A percentile compares a stretch with the other conserved stretches of the same genome.
Conservation (phyloP, 768 basidiomycete genomes). For the Lactifluus volemus region DNA sequence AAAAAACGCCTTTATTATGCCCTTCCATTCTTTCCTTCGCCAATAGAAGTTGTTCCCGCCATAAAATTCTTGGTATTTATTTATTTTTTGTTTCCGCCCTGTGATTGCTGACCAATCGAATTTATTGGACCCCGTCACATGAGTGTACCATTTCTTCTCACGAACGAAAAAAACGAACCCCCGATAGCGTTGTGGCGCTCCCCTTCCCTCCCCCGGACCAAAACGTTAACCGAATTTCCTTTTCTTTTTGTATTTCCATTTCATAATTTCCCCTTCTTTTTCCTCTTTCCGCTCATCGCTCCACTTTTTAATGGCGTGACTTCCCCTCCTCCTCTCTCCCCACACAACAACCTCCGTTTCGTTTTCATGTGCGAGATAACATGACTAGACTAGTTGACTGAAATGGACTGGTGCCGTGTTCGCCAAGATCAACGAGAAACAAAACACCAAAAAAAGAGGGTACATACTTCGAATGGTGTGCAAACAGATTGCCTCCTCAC, state of each 20-base stretch:
- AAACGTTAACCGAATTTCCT: neutral
- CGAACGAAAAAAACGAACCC: neutral
- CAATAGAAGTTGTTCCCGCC: no score
- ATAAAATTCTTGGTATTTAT: no score
- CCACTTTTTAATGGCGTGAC: neutral
- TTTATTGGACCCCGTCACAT: neutral
- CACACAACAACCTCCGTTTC: neutral
- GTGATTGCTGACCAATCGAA: neutral
- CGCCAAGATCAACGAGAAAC: neutral
- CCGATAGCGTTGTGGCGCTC: slow-evolving; percentile 15
- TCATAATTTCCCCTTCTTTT: neutral
- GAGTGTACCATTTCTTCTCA: neutral
- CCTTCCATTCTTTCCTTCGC: neutral
- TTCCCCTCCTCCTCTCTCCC: neutral
- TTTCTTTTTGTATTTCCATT: neutral
- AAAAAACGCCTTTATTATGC: neutral
- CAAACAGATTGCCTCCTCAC: neutral
- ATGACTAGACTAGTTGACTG: neutral
- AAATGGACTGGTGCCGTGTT: neutral
- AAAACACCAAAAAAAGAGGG: slow-evolving; percentile 1
- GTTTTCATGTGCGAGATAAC: neutral
- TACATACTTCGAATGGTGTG: neutral
- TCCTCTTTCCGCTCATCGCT: neutral
- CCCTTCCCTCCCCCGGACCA: neutral
- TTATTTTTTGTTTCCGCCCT: neutral